A percentile compares a stretch with the other conserved stretches of the same genome.
Conservation (phyloP, 2,329 filamentous ascomycete species). For the Alternaria rosae region DNA sequence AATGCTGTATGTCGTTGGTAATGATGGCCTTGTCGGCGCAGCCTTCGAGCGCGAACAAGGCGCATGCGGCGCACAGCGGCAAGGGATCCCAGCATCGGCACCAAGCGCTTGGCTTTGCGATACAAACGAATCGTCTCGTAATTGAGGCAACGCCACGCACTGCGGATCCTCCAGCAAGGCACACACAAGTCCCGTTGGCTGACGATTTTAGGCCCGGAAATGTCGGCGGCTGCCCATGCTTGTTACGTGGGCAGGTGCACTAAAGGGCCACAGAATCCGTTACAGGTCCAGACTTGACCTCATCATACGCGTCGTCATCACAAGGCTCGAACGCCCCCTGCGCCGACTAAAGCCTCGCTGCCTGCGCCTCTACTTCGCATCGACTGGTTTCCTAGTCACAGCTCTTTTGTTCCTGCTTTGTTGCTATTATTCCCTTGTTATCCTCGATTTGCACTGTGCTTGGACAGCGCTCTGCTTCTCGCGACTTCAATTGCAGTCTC, state of each 20-base stretch:
- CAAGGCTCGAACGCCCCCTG: conserved; percentile 8
- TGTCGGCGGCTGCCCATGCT: conserved; percentile 7
- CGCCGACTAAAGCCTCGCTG: conserved; percentile 5
- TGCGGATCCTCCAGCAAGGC: background rate
- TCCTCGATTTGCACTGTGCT: background rate
- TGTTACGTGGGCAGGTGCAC: conserved; percentile 18
- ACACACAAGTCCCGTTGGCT: conserved; percentile 8
- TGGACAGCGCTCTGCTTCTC: background rate
- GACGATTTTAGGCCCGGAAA: background rate
- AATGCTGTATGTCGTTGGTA: background rate
- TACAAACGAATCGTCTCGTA: conserved; percentile 7
- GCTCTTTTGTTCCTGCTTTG: conserved; percentile 1
- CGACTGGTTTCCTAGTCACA: conserved; percentile 2
- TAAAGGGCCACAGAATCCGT: conserved; percentile 12
- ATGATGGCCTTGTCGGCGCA: background rate
- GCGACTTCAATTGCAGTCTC: background rate
- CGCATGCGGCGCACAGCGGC: background rate
- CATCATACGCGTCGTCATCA: conserved; percentile 27
- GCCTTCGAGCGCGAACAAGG: background rate
- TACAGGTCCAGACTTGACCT: conserved; percentile 16
- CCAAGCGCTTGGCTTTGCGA: conserved; percentile 8
- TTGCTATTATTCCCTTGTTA: conserved; percentile 4
- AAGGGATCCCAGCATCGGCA: background rate
- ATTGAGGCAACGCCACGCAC: conserved; percentile 15
- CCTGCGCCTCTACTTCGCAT: conserved; percentile 4